Percentiles rank a stretch among this genome's conserved stretches.
These are phyloP conservation scores for Zalerion maritima DNA, from an alignment of 495 filamentous ascomycete species.

Conservation along the genomic window DNA sequence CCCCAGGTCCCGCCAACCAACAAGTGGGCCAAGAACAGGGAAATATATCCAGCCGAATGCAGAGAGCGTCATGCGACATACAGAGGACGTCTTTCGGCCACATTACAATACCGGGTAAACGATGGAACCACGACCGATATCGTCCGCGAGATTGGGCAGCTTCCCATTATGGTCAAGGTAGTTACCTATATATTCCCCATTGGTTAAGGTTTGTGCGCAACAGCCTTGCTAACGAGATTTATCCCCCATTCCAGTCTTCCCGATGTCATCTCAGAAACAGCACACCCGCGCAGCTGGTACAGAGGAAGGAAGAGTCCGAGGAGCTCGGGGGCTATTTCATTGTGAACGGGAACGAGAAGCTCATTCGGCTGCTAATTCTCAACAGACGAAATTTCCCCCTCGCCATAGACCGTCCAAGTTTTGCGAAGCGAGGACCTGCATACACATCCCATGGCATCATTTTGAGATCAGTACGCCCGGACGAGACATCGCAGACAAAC, in stretches of 20 bases:
- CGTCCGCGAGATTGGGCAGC: conserved; percentile 67
- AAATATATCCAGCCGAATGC: conserved; percentile 85
- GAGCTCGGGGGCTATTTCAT: conserved; percentile 91
- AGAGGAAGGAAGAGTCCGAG: conserved; percentile 82
- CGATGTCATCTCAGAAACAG: conserved; percentile 79
- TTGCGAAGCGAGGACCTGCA: conserved; percentile 63
- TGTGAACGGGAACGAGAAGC: conserved; percentile 90
- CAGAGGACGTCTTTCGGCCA: conserved; percentile 67
- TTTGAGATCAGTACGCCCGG: conserved; percentile 78
- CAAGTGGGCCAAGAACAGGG: conserved; percentile 62
- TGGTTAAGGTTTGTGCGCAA: background rate
- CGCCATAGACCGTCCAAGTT: conserved; percentile 81
- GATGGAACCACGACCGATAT: conserved; percentile 67
- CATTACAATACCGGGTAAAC: conserved; percentile 72
- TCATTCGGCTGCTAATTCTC: conserved; percentile 83
- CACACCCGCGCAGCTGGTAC: conserved; percentile 65
- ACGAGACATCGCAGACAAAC: conserved; percentile 95
- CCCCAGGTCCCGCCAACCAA: conserved; percentile 59
- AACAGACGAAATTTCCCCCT: conserved; percentile 84
- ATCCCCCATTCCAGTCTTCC: conserved; percentile 45
- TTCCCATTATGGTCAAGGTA: conserved; percentile 89
- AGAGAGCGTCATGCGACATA: conserved; percentile 89
- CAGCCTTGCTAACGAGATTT: conserved; percentile 1
- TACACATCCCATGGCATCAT: conserved; percentile 86
- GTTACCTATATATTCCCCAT: conserved; percentile 3